A percentile compares a stretch with the other conserved stretches of the same genome.
phyloP scores from a whole-genome alignment of 225 moss, liverwort and hornwort genomes.

The Rhytidiadelphus loreus region DNA sequence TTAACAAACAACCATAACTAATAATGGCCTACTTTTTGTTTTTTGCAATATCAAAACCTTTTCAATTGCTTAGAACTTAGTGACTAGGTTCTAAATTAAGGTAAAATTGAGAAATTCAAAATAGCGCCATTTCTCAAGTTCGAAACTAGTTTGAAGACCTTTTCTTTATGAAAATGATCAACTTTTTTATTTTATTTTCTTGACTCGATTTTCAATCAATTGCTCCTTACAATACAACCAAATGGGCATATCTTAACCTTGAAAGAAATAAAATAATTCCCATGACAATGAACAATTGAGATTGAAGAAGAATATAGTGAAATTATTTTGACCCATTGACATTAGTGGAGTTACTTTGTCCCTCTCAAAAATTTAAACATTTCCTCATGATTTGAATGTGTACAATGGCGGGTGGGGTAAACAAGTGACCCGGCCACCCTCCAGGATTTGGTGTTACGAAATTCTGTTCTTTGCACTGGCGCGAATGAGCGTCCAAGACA shows the following conservation, averaged over 20 bases:
- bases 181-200: too few species aligned
- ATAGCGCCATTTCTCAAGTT: rapidly evolving
- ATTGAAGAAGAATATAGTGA: too few species aligned
- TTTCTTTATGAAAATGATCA: neutral
- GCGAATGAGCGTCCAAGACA: neutral
- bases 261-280: neutral
- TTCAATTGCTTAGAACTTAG: neutral
- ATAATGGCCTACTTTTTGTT: neutral
- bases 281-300: too few species aligned
- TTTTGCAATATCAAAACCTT: neutral
- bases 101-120: neutral
- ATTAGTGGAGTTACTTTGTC: neutral
- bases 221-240: neutral
- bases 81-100: neutral
- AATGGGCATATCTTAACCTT: neutral
- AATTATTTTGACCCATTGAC: neutral
- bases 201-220: neutral
- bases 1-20: neutral
- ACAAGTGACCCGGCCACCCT: neutral
- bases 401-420: neutral
- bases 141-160: neutral
- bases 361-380: neutral
- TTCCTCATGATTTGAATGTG: neutral
- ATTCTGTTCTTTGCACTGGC: neutral
- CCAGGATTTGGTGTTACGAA: neutral